Evolutionary conservation across 2,329 filamentous ascomycete species (phyloP).

Genomic region (Curvularia hawaiiensis): DNA sequence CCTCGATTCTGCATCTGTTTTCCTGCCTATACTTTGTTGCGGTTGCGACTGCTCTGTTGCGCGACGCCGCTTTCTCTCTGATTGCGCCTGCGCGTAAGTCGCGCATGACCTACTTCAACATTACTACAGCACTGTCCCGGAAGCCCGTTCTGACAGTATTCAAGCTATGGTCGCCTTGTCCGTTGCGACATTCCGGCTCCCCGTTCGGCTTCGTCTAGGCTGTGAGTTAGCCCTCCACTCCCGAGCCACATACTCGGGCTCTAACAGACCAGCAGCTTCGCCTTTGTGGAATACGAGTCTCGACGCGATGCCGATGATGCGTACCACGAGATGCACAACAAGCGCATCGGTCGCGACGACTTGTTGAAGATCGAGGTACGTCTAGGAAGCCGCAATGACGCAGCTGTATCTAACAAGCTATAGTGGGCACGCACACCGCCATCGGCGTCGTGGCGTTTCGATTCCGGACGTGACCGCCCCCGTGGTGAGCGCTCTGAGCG

Average conservation of each 20-base stretch:
- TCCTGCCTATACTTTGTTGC: background rate
- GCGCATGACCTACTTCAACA: slow-evolving; percentile 16
- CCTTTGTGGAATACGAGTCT: slow-evolving; percentile 99
- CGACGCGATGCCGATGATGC: slow-evolving; percentile 98
- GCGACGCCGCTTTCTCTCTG: slow-evolving; percentile 19
- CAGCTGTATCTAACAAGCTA: slow-evolving; percentile 24
- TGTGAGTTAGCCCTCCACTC: slow-evolving; percentile 69
- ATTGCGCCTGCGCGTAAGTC: slow-evolving; percentile 4
- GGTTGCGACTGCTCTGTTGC: slow-evolving; percentile 9
- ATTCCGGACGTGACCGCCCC: slow-evolving; percentile 66
- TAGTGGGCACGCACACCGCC: slow-evolving; percentile 98
- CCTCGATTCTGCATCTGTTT: slow-evolving; percentile 18
- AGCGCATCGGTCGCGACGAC: slow-evolving; percentile 94
- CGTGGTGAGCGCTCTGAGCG: slow-evolving; percentile 63
- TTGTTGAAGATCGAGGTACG: slow-evolving; percentile 94
- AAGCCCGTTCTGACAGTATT: slow-evolving; percentile 53
- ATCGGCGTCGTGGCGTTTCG: slow-evolving; percentile 97
- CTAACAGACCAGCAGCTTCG: slow-evolving; percentile 71
- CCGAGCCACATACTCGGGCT: slow-evolving; percentile 8
- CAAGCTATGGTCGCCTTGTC: slow-evolving; percentile 93
- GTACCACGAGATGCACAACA: slow-evolving; percentile 99
- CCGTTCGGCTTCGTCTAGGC: slow-evolving; percentile 87
- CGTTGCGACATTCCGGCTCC: slow-evolving; percentile 98
- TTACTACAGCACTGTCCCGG: slow-evolving; percentile 21
- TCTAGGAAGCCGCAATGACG: slow-evolving; percentile 3